phyloP scores from a whole-genome alignment of 169 alveolate species.

The Hammondia hammondi region DNA sequence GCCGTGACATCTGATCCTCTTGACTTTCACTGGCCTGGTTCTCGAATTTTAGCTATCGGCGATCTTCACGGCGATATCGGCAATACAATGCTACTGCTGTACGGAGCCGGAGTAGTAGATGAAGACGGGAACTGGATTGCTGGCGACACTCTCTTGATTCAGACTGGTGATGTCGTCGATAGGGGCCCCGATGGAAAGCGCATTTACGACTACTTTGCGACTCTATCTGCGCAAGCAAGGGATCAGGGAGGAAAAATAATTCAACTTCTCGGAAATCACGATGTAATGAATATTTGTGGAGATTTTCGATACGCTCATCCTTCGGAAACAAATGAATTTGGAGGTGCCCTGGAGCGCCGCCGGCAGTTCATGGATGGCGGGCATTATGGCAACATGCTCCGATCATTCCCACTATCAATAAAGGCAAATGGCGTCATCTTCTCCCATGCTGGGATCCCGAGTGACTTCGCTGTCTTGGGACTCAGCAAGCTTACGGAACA shows the following conservation, averaged over 20 bases:
- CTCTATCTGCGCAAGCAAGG: conserved; percentile 67
- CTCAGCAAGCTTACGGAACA: background rate
- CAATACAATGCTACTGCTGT: conserved; percentile 49
- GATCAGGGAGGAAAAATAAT: conserved; percentile 63
- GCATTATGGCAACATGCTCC: background rate
- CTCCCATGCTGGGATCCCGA: conserved; percentile 39
- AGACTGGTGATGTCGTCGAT: conserved; percentile 76
- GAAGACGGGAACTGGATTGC: background rate
- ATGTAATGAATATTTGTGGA: conserved; percentile 75
- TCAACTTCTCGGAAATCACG: conserved; percentile 77
- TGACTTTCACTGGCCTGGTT: conserved; percentile 28
- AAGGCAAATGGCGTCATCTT: conserved; percentile 38
- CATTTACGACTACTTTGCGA: conserved; percentile 62
- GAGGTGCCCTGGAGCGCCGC: conserved; percentile 27
- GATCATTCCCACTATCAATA: background rate
- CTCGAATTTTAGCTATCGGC: conserved; percentile 49
- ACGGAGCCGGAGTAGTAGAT: conserved; percentile 45
- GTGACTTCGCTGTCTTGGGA: conserved; percentile 12
- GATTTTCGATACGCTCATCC: conserved; percentile 58
- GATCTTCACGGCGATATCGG: conserved; percentile 59
- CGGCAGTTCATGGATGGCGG: conserved; percentile 21
- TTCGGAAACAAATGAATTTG: conserved; percentile 7
- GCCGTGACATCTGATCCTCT: background rate
- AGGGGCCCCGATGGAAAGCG: conserved; percentile 73
- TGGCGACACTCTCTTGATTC: conserved; percentile 64